Evolutionary conservation across 31 red algal genomes (phyloP).

Genomic region (Bonnemaisonia californica): DNA sequence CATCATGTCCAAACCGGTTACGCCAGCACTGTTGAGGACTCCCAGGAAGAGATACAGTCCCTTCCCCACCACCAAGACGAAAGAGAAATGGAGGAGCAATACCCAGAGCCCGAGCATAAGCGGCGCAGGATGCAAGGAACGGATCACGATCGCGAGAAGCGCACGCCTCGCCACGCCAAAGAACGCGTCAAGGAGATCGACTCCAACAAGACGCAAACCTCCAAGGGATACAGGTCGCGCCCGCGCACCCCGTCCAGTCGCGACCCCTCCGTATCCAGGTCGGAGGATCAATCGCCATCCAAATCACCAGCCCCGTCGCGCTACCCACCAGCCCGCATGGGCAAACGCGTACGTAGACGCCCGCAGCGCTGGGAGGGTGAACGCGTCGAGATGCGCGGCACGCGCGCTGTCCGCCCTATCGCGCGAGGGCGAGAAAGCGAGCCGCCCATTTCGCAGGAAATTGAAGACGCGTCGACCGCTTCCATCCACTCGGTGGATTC

Average conservation of each 20-base stretch:
- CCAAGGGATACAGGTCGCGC: background rate
- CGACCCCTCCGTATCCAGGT: constrained; percentile 7
- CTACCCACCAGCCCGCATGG: constrained; percentile 15
- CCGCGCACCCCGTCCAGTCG: constrained; percentile 1
- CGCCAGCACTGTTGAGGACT: background rate
- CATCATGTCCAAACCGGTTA: background rate
- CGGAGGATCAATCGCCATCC: constrained; percentile 16
- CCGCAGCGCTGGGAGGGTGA: constrained; percentile 78
- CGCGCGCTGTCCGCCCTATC: background rate
- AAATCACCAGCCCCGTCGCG: constrained; percentile 4
- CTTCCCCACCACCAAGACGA: background rate
- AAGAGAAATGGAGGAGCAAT: background rate
- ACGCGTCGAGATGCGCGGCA: constrained; percentile 2
- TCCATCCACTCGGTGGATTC: constrained; percentile 39
- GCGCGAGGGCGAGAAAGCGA: background rate
- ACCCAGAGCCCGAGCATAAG: constrained; percentile 30
- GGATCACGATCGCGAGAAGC: constrained; percentile 23
- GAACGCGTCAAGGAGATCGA: constrained; percentile 28
- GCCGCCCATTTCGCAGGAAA: background rate
- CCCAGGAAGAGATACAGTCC: constrained; percentile 5
- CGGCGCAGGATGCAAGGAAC: constrained; percentile 14
- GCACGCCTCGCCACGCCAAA: constrained; percentile 40
- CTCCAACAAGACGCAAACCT: background rate
- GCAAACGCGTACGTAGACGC: constrained; percentile 60
- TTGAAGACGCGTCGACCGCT: constrained; percentile 40